Evolutionary conservation across 2,329 filamentous ascomycete species (phyloP), one percentile per base, ranked within the genome.

Genomic region (Fusarium agapanthi): DNA sequence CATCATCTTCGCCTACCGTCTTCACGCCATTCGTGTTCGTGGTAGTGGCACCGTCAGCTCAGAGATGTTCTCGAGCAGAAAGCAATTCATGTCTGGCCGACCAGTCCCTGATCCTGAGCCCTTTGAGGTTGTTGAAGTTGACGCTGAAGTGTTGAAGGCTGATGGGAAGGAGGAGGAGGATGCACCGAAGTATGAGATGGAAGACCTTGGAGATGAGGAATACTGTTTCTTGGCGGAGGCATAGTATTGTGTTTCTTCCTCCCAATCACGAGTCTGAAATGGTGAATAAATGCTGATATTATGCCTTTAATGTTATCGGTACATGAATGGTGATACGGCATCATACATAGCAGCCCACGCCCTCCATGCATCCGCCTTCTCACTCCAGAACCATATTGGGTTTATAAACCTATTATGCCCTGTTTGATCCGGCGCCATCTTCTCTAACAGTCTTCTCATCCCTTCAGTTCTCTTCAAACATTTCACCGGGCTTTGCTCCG

Each of bases 231-330:
- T n/a, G 5, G 35, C 20, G 4, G 9, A 14, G 11, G 14, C 35
- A 4, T 54, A 40, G 20, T 5, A 15, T 9, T 22, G 24, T 22
- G 1, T 6, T 7, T 50, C 5, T 20, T 7, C 7, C 4, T 30
- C 4, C 3, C 0, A 2, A 16, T 3, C 4, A 47, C 1, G 4
- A 16, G 9, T 16, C 4, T 3, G 0, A 12, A 30, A 30, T 47
- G 13, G 5, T 10, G 5, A 7, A 45, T 22, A 5, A 15, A 45
- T 15, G 1, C 5, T 15, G 6, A 1, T 22, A 16, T 18, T 13
- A 11, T 30, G 30, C 30, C 30, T 30, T 30, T 30, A 30, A 12
- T 11, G 11, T 30, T 30, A 30, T 32, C 35, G 11, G 15, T 54
- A 54, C 26, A 60, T 41, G 0, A 35, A 35, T 26, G n/a, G n/a